Percentiles rank a stretch among this genome's conserved stretches.
Conservation (phyloP, 1,139 yeast species). For the Taphrina deformans region DNA sequence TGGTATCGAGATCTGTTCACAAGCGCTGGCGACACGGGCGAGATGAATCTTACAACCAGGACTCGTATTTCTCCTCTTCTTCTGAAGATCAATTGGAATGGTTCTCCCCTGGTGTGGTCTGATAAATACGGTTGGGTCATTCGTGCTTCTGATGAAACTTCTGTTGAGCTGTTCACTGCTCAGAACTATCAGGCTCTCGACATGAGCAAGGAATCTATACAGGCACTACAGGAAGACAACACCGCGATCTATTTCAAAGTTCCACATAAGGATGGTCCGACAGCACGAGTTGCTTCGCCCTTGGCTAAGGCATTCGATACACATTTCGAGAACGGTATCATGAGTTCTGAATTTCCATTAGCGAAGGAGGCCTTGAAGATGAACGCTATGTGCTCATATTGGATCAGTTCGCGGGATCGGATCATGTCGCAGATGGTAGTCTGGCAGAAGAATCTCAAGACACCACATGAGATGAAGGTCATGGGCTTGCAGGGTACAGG, state of each 20-base stretch:
- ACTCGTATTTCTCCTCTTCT: conserved; percentile 76
- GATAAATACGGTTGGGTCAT: conserved; percentile 87
- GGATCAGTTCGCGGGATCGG: conserved; percentile 88
- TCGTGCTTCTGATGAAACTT: conserved; percentile 52
- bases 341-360: conserved; percentile 68
- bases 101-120: conserved; percentile 77
- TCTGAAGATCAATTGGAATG: conserved; percentile 81
- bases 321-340: conserved; percentile 69
- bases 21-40: conserved; percentile 49
- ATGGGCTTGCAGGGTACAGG: conserved; percentile 54
- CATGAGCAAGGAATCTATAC: conserved; percentile 45
- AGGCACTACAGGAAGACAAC: conserved; percentile 40
- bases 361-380: conserved; percentile 77
- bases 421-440: conserved; percentile 85
- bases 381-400: conserved; percentile 80
- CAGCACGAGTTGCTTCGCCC: conserved; percentile 70
- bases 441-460: conserved; percentile 46
- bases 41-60: conserved; percentile 64
- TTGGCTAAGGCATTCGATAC: conserved; percentile 73
- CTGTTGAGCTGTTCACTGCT: conserved; percentile 48
- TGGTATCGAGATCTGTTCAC: conserved; percentile 79
- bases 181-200: conserved; percentile 57
- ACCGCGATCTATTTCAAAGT: conserved; percentile 56
- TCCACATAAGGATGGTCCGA: conserved; percentile 90
- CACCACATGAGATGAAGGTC: conserved; percentile 42